phyloP scores from a whole-genome alignment of 2,329 filamentous ascomycete genomes.

The Fusarium buharicum region DNA sequence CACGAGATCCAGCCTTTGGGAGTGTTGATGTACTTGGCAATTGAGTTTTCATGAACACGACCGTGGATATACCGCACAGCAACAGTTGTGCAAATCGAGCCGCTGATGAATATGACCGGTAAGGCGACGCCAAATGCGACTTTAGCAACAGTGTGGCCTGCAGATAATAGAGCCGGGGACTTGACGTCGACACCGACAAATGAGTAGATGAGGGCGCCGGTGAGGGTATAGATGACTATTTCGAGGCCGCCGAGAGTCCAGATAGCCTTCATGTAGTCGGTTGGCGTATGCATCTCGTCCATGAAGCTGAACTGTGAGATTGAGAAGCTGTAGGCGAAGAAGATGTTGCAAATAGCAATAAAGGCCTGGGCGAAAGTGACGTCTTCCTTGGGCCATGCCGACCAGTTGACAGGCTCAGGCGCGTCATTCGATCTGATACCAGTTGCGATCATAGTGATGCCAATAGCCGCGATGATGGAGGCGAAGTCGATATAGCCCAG shows the following conservation, averaged over 20 bases:
- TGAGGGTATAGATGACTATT: constrained; percentile 70
- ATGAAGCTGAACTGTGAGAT: constrained; percentile 58
- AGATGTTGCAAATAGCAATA: constrained; percentile 70
- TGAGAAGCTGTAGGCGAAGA: constrained; percentile 70
- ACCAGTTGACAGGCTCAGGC: constrained; percentile 46
- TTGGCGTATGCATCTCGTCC: constrained; percentile 58
- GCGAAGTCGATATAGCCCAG: constrained; percentile 44
- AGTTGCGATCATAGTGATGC: constrained; percentile 71
- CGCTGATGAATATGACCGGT: constrained; percentile 75
- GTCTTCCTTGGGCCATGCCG: constrained; percentile 52
- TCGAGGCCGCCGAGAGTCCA: constrained; percentile 68
- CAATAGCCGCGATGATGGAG: constrained; percentile 61
- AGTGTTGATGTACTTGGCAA: constrained; percentile 41
- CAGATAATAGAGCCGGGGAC: constrained; percentile 72
- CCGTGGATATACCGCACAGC: constrained; percentile 53
- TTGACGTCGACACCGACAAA: constrained; percentile 69
- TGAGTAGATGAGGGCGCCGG: constrained; percentile 72
- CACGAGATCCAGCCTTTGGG: constrained; percentile 58
- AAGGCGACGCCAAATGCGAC: constrained; percentile 60
- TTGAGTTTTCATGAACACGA: constrained; percentile 36
- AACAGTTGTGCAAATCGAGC: constrained; percentile 67
- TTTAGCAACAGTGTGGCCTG: constrained; percentile 60
- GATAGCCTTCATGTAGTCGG: constrained; percentile 60
- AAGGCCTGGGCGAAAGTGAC: constrained; percentile 63
- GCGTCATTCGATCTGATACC: constrained; percentile 53